These are phyloP conservation scores for Geranomyces michiganensis DNA, from an alignment of 192 early-diverging fungal genomes.

Conservation along the genomic window DNA sequence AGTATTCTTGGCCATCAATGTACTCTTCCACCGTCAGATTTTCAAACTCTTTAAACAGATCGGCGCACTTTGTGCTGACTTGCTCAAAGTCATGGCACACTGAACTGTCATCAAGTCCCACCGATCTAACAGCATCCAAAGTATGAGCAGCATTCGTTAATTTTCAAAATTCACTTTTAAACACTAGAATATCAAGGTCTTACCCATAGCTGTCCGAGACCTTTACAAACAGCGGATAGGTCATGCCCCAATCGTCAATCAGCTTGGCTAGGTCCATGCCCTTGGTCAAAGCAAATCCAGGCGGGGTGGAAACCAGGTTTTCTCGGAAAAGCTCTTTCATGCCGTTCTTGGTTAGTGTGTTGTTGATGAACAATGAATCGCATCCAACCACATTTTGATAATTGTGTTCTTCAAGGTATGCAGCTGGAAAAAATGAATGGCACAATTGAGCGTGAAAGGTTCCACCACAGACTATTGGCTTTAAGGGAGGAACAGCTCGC, in stretches of 20 bases:
- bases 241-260: constrained; percentile 42
- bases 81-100: constrained; percentile 41
- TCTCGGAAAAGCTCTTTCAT: constrained; percentile 47
- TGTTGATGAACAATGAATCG: constrained; percentile 48
- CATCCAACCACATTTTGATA: constrained; percentile 43
- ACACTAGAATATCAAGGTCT: too few relatives aligned
- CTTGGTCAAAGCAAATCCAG: constrained; percentile 38
- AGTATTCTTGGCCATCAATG: constrained; percentile 47
- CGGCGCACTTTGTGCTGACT: constrained; percentile 26
- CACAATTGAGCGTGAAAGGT: not conserved
- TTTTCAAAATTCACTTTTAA: not conserved
- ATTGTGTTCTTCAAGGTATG: constrained; percentile 38
- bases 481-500: not conserved
- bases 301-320: constrained; percentile 42
- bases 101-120: constrained; percentile 41
- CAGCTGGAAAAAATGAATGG: constrained; percentile 16
- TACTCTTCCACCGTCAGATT: constrained; percentile 44
- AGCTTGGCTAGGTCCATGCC: constrained; percentile 19
- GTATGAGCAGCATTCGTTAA: not conserved
- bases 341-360: constrained; percentile 45
- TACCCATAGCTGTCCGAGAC: constrained; percentile 42
- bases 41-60: constrained; percentile 38
- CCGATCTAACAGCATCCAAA: constrained; percentile 11
- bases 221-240: constrained; percentile 44
- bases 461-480: not conserved